Conservation (phyloP, 2,329 filamentous ascomycete species). For the Diaporthe ampelina region DNA sequence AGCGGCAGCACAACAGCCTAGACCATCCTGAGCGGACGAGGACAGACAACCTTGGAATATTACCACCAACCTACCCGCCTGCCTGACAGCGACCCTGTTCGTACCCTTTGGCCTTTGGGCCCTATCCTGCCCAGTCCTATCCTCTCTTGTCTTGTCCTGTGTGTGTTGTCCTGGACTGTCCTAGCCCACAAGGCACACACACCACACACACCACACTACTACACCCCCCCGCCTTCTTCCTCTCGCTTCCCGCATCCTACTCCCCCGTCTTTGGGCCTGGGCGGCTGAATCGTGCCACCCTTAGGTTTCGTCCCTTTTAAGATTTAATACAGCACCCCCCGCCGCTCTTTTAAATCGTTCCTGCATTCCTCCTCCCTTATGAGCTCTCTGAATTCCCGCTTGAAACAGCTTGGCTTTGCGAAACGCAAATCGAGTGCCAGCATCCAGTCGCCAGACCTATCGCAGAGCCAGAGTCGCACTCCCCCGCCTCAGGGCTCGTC, state of each 20-base stretch:
- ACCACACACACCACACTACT: no score
- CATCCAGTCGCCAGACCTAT: constrained; percentile 65
- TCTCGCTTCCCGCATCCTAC: constrained; percentile 27
- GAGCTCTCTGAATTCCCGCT: constrained; percentile 85
- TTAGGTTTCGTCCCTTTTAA: constrained; percentile 32
- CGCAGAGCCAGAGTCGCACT: constrained; percentile 58
- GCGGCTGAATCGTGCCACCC: constrained; percentile 39
- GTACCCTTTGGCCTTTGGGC: constrained; percentile 24
- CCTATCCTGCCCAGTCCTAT: constrained; percentile 5
- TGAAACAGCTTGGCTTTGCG: constrained; percentile 85
- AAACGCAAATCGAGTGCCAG: constrained; percentile 80
- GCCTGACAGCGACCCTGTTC: constrained; percentile 1
- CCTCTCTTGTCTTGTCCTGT: neutral
- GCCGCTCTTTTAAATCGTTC: constrained; percentile 45
- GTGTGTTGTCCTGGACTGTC: constrained; percentile 20
- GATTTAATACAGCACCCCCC: constrained; percentile 45
- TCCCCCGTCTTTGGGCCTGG: constrained; percentile 27
- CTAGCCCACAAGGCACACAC: constrained; percentile 7
- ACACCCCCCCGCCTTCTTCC: constrained; percentile 5
- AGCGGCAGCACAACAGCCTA: constrained; percentile 16
- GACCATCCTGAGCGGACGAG: constrained; percentile 9
- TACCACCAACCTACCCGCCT: neutral
- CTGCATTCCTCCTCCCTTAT: constrained; percentile 65
- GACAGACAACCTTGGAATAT: neutral
- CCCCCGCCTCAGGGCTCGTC: constrained; percentile 50